Evolutionary conservation across 306 rosid genomes (phyloP).

Genomic region (Chamaecrista fasciculata): DNA sequence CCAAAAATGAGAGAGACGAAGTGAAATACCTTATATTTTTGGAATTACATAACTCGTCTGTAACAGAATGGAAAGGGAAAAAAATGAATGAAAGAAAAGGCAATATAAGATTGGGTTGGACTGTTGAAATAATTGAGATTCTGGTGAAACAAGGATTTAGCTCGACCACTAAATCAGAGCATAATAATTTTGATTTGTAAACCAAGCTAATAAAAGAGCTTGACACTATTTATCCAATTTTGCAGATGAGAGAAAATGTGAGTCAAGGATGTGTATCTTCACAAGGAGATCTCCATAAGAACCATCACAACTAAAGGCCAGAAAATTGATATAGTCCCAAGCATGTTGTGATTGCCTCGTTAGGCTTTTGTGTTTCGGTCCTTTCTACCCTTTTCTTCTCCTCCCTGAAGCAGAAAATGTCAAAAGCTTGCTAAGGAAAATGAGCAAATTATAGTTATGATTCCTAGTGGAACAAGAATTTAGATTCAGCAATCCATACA

Average conservation of each 20-base stretch:
- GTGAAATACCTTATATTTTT: background rate
- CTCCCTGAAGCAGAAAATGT: conserved; percentile 68
- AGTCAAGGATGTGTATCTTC: conserved; percentile 31
- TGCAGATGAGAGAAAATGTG: conserved; percentile 30
- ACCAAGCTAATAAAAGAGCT: conserved; percentile 27
- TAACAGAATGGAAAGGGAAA: background rate
- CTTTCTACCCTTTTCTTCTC: conserved; percentile 87
- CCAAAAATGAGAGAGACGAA: background rate
- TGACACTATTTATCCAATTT: conserved; percentile 35
- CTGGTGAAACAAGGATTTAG: conserved; percentile 12
- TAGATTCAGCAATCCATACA: conserved; percentile 1
- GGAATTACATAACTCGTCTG: conserved; percentile 28
- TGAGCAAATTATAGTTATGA: conserved; percentile 2
- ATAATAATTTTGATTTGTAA: conserved; percentile 18
- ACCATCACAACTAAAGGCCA: conserved; percentile 27
- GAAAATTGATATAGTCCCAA: conserved; percentile 51
- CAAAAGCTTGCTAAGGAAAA: conserved; percentile 2
- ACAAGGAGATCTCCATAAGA: conserved; percentile 26
- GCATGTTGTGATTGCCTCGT: conserved; percentile 69
- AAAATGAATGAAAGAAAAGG: background rate
- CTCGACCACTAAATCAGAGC: conserved; percentile 19
- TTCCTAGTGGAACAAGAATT: background rate
- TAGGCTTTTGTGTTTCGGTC: conserved; percentile 61
- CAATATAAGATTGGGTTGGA: background rate
- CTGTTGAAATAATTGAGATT: conserved; percentile 21